A percentile compares a stretch with the other conserved stretches of the same genome.
Conservation (phyloP, 805 yeast genomes). For the Ogataea ganodermae region DNA sequence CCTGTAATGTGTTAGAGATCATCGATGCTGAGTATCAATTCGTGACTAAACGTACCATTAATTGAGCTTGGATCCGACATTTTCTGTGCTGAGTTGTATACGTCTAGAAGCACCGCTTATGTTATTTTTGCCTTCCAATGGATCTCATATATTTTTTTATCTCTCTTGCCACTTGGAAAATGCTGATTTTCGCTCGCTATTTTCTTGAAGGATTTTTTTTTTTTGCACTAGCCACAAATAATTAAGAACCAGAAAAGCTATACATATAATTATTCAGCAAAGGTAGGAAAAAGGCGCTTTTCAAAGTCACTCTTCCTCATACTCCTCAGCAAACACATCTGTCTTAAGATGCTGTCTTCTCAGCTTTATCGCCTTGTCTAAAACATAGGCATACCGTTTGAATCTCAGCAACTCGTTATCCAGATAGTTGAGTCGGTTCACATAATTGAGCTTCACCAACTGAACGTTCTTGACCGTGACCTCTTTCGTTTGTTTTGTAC, state of each 20-base stretch:
- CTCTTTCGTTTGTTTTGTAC: slow-evolving; percentile 16
- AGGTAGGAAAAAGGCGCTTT: not conserved
- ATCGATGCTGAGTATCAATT: not conserved
- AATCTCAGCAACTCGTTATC: slow-evolving; percentile 47
- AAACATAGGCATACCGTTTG: slow-evolving; percentile 45
- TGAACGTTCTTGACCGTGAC: slow-evolving; percentile 36
- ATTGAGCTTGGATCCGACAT: slow-evolving; percentile 82
- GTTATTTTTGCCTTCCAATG: slow-evolving; percentile 1
- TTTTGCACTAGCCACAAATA: slow-evolving; percentile 1
- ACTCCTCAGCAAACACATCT: not conserved
- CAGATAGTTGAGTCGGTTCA: slow-evolving; percentile 43
- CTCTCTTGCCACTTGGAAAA: not conserved
- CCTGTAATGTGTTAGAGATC: slow-evolving; percentile 40
- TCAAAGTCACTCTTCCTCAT: not conserved
- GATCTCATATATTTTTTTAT: not conserved
- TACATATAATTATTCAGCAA: not conserved
- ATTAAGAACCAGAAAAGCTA: not conserved
- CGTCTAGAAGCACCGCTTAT: not conserved
- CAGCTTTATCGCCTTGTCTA: slow-evolving; percentile 50
- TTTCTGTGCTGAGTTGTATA: not conserved
- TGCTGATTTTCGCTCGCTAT: not conserved
- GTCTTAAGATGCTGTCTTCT: slow-evolving; percentile 37
- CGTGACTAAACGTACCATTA: slow-evolving; percentile 50
- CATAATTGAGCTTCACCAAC: slow-evolving; percentile 41
- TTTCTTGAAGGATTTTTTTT: not conserved